Conservation (phyloP, 2,329 filamentous ascomycete genomes). For the Colletotrichum siamense region DNA sequence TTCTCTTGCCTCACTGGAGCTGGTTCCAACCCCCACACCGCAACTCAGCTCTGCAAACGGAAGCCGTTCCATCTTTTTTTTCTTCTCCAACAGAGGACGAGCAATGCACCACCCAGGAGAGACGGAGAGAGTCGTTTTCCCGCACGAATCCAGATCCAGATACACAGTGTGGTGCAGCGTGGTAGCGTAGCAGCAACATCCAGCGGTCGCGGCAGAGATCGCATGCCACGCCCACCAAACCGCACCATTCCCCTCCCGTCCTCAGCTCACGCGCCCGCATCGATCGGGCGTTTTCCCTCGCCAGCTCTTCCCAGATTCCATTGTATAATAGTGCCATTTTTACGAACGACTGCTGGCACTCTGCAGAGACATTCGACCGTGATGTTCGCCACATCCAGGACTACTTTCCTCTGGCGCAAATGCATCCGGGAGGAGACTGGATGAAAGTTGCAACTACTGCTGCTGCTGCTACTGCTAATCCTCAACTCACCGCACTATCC, state of each 20-base stretch:
- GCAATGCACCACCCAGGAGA: not conserved
- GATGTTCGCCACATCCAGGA: not conserved
- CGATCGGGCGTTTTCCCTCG: slow-evolving; percentile 3
- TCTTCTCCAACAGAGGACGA: not conserved
- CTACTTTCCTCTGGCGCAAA: not conserved
- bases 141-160: slow-evolving; percentile 1
- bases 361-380: not conserved
- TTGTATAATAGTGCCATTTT: not conserved
- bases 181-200: not conserved
- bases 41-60: slow-evolving; percentile 8
- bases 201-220: slow-evolving; percentile 2
- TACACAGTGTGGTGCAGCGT: not conserved
- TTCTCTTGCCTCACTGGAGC: not conserved
- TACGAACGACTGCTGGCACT: not conserved
- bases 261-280: slow-evolving; percentile 14
- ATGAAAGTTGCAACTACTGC: not conserved
- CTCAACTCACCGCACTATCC: not conserved
- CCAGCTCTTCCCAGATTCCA: not conserved
- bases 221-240: not conserved
- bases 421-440: not conserved
- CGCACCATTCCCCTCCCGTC: slow-evolving; percentile 16
- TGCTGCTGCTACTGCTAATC: not conserved
- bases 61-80: slow-evolving; percentile 1
- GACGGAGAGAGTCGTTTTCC: not conserved
- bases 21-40: not conserved